Conservation (phyloP, 1,139 yeast species). For the Lodderomyces margitis region DNA sequence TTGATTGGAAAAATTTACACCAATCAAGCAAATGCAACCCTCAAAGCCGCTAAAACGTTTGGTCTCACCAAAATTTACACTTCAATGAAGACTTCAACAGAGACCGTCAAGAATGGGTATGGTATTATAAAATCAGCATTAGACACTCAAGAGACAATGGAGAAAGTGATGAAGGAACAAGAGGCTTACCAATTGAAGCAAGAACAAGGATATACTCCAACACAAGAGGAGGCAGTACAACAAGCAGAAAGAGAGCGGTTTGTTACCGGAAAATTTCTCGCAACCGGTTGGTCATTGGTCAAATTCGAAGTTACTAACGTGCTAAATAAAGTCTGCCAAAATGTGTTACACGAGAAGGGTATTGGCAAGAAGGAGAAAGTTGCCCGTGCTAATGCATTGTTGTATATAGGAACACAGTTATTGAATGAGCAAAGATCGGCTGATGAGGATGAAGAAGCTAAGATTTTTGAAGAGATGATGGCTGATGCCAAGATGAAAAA, state of each 20-base stretch:
- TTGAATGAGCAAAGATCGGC: slow-evolving; percentile 54
- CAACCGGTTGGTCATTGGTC: slow-evolving; percentile 79
- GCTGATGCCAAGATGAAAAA: slow-evolving; percentile 61
- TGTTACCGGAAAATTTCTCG: slow-evolving; percentile 70
- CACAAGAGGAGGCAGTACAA: slow-evolving; percentile 46
- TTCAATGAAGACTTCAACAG: slow-evolving; percentile 40
- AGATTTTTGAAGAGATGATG: slow-evolving; percentile 74
- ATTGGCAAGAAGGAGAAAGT: slow-evolving; percentile 51
- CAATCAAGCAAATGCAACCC: slow-evolving; percentile 52
- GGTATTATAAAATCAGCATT: slow-evolving; percentile 41
- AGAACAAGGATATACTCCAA: slow-evolving; percentile 29
- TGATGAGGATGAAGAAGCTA: slow-evolving; percentile 73
- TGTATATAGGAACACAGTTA: slow-evolving; percentile 58
- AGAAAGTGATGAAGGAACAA: slow-evolving; percentile 47
- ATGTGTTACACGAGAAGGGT: slow-evolving; percentile 55
- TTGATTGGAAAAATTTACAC: slow-evolving; percentile 65
- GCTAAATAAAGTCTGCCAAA: slow-evolving; percentile 63
- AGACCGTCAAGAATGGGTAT: slow-evolving; percentile 38
- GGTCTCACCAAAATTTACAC: slow-evolving; percentile 55
- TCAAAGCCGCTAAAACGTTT: slow-evolving; percentile 38
- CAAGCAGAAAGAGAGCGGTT: slow-evolving; percentile 63
- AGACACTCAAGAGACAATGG: slow-evolving; percentile 42
- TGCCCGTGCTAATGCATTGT: slow-evolving; percentile 59
- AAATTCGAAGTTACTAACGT: slow-evolving; percentile 71
- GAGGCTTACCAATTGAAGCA: slow-evolving; percentile 40